Base-by-base conservation (phyloP, 768 basidiomycete genomes). In the Tricholoma hemisulphureum region DNA sequence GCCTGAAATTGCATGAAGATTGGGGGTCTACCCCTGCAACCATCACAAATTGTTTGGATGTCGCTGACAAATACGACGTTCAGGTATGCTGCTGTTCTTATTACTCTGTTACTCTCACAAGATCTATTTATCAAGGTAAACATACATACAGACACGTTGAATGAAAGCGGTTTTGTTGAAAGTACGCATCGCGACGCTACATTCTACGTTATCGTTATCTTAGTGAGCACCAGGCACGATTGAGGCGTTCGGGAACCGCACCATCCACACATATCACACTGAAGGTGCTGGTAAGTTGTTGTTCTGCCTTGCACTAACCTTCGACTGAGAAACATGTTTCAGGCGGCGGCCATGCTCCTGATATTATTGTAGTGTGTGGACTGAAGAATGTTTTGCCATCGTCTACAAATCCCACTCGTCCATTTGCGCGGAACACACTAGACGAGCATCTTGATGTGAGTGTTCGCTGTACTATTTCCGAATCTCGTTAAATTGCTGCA, bases 131-230 rank as follows among this genome's bases (percentile, higher is more conserved):
- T 21, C 10, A 29, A 88, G 85, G 84, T 93, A 54, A 95, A 95
- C 70, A 97, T 99, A 35, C 97, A 99, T 68, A 95, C 95, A 0
- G 97, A 98, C 69, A 98, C 96, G 0, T 73, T 98, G 58, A 98
- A 98, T 69, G 97, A 99, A 76, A 93, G 93, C 61, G 96, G 95
- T 1, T 98, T 96, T 68, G 93, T 98, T 6, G 93, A 99, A 72
- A 88, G 93, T 93, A 66, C 41, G 84, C 71, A 50, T 37, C 10
- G 14, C 43, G 11, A n/a, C 28, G n/a, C 23, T 32, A 18, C 9
- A 18, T 55, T 16, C 8, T 37, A 29, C 16, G 24, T 34, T 26
- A 41, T 59, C 16, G 24, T 34, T 26, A 41, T 59, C 45, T 56
- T 26, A 50, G n/a, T 28, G 21, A 49, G 50, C n/a, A 46, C 16